Conservation (phyloP, 768 basidiomycete species). For the Trametes villosa region DNA sequence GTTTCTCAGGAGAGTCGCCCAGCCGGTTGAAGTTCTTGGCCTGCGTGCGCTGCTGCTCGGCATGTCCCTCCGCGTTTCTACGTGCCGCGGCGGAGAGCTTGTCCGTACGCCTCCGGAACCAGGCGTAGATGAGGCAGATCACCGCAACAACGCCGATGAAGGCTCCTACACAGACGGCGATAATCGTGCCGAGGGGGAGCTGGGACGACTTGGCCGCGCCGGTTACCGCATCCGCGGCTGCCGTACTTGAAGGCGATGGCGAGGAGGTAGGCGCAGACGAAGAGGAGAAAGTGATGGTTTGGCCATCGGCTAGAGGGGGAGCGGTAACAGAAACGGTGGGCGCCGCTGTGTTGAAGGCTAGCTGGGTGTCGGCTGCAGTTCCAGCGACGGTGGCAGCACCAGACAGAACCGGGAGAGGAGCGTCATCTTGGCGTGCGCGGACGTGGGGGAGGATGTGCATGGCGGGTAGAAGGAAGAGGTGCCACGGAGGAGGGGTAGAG, state of each 20-base stretch:
- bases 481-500: constrained; percentile 18
- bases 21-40: constrained; percentile 62
- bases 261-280: constrained; percentile 9
- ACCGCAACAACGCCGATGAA: constrained; percentile 53
- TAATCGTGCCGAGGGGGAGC: constrained; percentile 50
- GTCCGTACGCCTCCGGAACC: constrained; percentile 54
- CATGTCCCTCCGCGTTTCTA: constrained; percentile 43
- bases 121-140: constrained; percentile 56
- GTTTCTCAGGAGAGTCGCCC: constrained; percentile 52
- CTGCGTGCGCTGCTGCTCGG: constrained; percentile 47
- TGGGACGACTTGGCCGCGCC: constrained; percentile 12
- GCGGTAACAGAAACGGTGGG: background rate
- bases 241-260: constrained; percentile 3
- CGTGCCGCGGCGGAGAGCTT: constrained; percentile 36
- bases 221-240: constrained; percentile 1
- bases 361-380: background rate
- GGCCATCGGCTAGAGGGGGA: constrained; percentile 1
- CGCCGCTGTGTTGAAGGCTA: constrained; percentile 11
- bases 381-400: background rate
- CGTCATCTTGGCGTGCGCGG: constrained; percentile 8
- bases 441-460: constrained; percentile 22
- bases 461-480: constrained; percentile 2
- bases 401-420: constrained; percentile 1
- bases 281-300: background rate
- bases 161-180: constrained; percentile 67